Percentiles rank a stretch among this genome's conserved stretches.
These are phyloP conservation scores for Onygena corvina DNA, from an alignment of 2,329 filamentous ascomycete species.

Conservation along the genomic window DNA sequence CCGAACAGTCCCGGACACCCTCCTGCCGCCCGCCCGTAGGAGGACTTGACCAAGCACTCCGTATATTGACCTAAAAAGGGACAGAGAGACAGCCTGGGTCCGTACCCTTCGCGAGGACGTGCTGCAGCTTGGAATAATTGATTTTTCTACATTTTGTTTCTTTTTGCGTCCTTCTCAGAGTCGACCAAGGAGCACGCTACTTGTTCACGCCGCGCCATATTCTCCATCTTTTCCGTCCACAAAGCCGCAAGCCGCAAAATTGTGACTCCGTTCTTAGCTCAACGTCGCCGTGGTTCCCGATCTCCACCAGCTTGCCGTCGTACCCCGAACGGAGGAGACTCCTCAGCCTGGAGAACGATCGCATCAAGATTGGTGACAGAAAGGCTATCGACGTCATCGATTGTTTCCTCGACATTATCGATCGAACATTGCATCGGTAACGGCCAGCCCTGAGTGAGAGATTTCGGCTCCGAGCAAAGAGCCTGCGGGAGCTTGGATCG, in stretches of 20 bases:
- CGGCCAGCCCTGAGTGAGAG: neutral
- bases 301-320: too few relatives aligned
- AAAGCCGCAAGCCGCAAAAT: conserved; percentile 6
- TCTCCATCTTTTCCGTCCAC: conserved; percentile 4
- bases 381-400: neutral
- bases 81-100: neutral
- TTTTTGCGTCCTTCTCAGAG: neutral
- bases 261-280: conserved; percentile 3
- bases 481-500: conserved; percentile 6
- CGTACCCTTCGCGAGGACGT: neutral
- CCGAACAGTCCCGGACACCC: conserved; percentile 3
- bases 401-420: too few relatives aligned
- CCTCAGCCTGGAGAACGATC: too few relatives aligned
- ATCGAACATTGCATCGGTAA: neutral
- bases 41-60: too few relatives aligned
- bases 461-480: neutral
- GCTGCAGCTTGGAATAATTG: neutral
- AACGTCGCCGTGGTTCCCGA: neutral
- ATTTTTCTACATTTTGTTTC: neutral
- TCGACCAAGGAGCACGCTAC: neutral
- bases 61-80: too few relatives aligned
- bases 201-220: conserved; percentile 4
- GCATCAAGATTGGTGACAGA: neutral
- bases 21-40: neutral
- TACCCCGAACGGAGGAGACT: too few relatives aligned